Base-by-base conservation (phyloP, 345 rosid species). In the Cochlearia excelsa region DNA sequence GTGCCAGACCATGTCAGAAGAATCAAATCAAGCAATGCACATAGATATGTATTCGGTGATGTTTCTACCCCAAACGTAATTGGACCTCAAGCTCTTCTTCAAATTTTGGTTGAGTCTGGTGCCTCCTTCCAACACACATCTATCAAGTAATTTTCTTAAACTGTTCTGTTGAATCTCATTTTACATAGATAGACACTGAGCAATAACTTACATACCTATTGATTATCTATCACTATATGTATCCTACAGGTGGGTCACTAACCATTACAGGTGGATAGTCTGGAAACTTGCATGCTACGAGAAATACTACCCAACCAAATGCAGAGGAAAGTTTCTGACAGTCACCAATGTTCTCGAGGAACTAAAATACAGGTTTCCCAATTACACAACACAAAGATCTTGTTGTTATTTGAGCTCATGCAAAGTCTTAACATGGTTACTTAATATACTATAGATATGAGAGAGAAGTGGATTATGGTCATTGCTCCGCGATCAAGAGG, bases 211-310 rank as follows among this genome's bases (percentile, higher is more conserved):
- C 34, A 2, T 4, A 47, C 9, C 40, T 55, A 31, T 40, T 58
- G 23, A 71, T 27, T 55, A 57, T 49, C 28, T 53, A 46, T 43
- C 47, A 29, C 39, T 42, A 16, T 64, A 3, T 54, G 4, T 65
- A 8, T 78, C 57, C 63, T 4, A 59, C 66, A 92, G 98, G 80
- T 88, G 98, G 98, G 82, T 88, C 44, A 49, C 46, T 41, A 92
- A 92, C 77, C 98, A 92, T 71, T 88, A 84, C 78, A 86, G 79
- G 76, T 88, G 88, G 97, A 84, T 92, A 73, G 84, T 88, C 40
- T 92, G 98, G 98, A 92, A 92, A 75, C 87, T 92, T 61, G 86
- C 79, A 45, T 74, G 88, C 65, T 92, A 88, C 57, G 97, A 88
- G 60, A 84, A 80, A 79, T 48, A 48, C 65, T 77, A 78, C 70